Evolutionary conservation across 768 basidiomycete species (phyloP).

Genomic region (Trametes villosa): DNA sequence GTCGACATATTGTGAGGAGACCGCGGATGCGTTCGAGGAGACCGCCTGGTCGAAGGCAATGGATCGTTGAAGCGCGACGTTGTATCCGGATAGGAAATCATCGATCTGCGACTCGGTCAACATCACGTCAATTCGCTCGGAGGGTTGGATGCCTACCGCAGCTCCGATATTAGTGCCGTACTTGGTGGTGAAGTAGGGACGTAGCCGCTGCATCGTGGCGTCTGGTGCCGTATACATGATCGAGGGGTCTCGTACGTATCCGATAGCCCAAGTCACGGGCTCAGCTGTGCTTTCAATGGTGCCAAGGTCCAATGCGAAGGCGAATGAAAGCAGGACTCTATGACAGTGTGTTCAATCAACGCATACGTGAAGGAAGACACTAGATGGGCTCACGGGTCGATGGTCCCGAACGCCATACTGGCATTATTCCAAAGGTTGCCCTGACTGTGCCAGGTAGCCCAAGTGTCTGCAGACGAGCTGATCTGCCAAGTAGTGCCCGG

Average conservation of each 20-base stretch:
- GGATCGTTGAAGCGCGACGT: slow-evolving; percentile 14
- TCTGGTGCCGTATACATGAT: slow-evolving; percentile 26
- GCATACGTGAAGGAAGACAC: too few species aligned
- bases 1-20: slow-evolving; percentile 30
- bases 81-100: slow-evolving; percentile 26
- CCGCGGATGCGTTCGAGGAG: slow-evolving; percentile 23
- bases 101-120: slow-evolving; percentile 22
- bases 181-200: slow-evolving; percentile 25
- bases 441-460: slow-evolving; percentile 21
- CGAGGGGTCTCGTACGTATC: slow-evolving; percentile 32
- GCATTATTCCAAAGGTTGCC: slow-evolving; percentile 23
- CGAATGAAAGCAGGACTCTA: slow-evolving; percentile 27
- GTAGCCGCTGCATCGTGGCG: slow-evolving; percentile 13
- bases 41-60: slow-evolving; percentile 30
- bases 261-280: slow-evolving; percentile 35
- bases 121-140: too few species aligned
- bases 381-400: slow-evolving; percentile 18
- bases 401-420: slow-evolving; percentile 13
- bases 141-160: background rate
- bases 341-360: background rate
- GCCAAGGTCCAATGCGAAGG: slow-evolving; percentile 34
- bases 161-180: background rate
- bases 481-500: slow-evolving; percentile 18
- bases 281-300: slow-evolving; percentile 20
- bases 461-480: slow-evolving; percentile 2